Evolutionary conservation across 345 rosid genomes (phyloP).

Genomic region (Citrus maxima): DNA sequence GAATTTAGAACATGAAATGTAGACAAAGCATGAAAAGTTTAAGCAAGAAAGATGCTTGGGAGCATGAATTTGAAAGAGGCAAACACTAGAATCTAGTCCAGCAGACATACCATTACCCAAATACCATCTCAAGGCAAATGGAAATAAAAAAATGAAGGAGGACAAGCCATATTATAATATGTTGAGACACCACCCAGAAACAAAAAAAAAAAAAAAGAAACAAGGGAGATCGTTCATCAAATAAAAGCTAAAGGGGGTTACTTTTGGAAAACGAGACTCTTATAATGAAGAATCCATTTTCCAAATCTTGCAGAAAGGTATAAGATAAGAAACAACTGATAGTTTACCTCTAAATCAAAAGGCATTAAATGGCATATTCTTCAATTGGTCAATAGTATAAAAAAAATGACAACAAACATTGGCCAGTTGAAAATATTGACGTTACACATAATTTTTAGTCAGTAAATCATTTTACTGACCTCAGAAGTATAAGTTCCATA

Average conservation of each 20-base stretch:
- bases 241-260: neutral
- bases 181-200: neutral
- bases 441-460: neutral
- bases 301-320: neutral
- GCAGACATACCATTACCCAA: neutral
- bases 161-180: neutral
- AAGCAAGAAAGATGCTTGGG: neutral
- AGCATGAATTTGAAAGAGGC: neutral
- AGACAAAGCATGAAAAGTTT: neutral
- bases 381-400: neutral
- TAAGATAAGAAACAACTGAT: neutral
- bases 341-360: neutral
- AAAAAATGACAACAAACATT: neutral
- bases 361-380: neutral
- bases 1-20: neutral
- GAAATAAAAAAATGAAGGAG: neutral
- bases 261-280: neutral
- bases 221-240: neutral
- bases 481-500: conserved; percentile 50
- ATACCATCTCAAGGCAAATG: neutral
- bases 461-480: conserved; percentile 36
- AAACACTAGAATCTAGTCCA: neutral
- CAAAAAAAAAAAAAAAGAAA: no score
- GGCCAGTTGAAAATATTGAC: neutral
- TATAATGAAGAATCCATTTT: neutral